phyloP scores from a whole-genome alignment of 306 rosid genomes.

The Abrus pulchellus region DNA sequence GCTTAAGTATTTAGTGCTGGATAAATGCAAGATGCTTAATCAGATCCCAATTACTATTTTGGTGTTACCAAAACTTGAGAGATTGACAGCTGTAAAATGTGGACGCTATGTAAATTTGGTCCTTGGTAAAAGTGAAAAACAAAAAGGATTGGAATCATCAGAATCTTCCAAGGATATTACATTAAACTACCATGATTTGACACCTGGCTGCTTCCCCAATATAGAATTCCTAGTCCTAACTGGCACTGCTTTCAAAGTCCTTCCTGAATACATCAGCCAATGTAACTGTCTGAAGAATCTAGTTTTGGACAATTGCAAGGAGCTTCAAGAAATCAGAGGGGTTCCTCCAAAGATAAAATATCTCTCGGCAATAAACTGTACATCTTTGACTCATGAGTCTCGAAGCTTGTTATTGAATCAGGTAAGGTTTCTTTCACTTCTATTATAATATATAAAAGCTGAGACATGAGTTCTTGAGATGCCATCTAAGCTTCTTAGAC shows the following conservation, averaged over 20 bases:
- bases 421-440: slow-evolving; percentile 8
- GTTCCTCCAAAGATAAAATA: slow-evolving; percentile 41
- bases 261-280: slow-evolving; percentile 35
- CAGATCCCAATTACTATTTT: not conserved
- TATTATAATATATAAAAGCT: not conserved
- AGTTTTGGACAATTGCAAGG: slow-evolving; percentile 15
- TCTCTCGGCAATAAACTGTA: slow-evolving; percentile 14
- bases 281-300: slow-evolving; percentile 19
- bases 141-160: not conserved
- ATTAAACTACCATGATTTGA: not conserved
- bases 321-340: slow-evolving; percentile 35
- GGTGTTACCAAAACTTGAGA: slow-evolving; percentile 32
- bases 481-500: not conserved
- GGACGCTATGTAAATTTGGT: not conserved
- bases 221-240: not conserved
- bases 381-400: not conserved
- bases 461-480: not conserved
- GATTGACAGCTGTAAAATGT: slow-evolving; percentile 1
- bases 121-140: slow-evolving; percentile 8
- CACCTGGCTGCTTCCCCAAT: slow-evolving; percentile 1
- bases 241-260: slow-evolving; percentile 18
- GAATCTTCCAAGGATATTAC: not conserved
- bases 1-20: slow-evolving; percentile 13
- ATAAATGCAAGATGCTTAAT: slow-evolving; percentile 14
- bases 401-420: slow-evolving; percentile 34